phyloP scores from a whole-genome alignment of 306 rosid genomes.

The Spatholobus suberectus region DNA sequence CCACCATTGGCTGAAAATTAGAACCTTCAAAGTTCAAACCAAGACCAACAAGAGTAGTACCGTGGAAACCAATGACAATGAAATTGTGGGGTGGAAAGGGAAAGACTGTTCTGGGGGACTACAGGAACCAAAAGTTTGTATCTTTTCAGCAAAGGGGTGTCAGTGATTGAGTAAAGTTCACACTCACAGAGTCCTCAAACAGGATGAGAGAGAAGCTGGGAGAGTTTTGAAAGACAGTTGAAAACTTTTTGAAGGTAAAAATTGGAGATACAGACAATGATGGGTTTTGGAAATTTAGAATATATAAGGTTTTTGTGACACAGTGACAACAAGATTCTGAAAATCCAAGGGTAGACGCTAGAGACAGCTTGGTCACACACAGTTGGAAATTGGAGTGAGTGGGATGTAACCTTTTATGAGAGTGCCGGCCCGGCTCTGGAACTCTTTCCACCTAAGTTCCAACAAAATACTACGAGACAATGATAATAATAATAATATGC shows the following conservation, averaged over 20 bases:
- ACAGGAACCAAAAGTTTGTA: background rate
- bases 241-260: conserved; percentile 18
- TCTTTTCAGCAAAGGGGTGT: conserved; percentile 2
- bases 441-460: background rate
- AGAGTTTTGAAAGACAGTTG: conserved; percentile 14
- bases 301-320: conserved; percentile 8
- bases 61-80: conserved; percentile 7
- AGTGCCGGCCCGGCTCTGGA: background rate
- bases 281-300: conserved; percentile 26
- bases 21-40: background rate
- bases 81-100: conserved; percentile 4
- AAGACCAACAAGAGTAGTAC: background rate
- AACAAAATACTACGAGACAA: background rate
- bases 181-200: conserved; percentile 1
- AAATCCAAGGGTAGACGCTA: conserved; percentile 27
- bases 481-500: background rate
- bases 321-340: conserved; percentile 28
- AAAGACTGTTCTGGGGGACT: background rate
- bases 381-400: conserved; percentile 29
- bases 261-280: conserved; percentile 25
- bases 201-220: background rate
- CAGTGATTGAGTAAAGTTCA: conserved; percentile 35
- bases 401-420: background rate
- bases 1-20: conserved; percentile 54
- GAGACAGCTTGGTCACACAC: conserved; percentile 17